A percentile compares a stretch with the other conserved stretches of the same genome.
Evolutionary conservation across 768 basidiomycete species (phyloP).

Genomic region (Fomitopsis pulvina): DNA sequence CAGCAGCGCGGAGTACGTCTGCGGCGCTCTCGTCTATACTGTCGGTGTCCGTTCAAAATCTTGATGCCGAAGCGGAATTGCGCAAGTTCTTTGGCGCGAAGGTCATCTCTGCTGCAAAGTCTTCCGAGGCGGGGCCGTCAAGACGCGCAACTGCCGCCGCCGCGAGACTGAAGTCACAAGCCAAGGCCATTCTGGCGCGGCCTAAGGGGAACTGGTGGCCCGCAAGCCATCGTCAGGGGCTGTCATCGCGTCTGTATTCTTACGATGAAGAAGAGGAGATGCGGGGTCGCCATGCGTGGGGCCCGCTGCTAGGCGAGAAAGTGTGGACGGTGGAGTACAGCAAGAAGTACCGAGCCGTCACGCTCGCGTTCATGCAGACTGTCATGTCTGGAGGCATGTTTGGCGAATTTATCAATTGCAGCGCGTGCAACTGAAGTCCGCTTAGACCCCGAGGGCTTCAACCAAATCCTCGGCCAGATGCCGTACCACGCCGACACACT

Average conservation of each 20-base stretch:
- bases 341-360: slow-evolving; percentile 76
- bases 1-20: slow-evolving; percentile 22
- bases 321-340: slow-evolving; percentile 91
- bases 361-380: slow-evolving; percentile 72
- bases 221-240: slow-evolving; percentile 60
- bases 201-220: slow-evolving; percentile 76
- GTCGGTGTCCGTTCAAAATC: slow-evolving; percentile 70
- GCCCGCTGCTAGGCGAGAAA: slow-evolving; percentile 50
- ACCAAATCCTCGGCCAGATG: slow-evolving; percentile 63
- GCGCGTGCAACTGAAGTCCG: background rate
- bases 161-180: slow-evolving; percentile 36
- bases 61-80: slow-evolving; percentile 88
- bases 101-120: slow-evolving; percentile 65
- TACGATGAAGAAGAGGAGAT: slow-evolving; percentile 46
- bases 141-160: slow-evolving; percentile 15
- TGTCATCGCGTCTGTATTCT: slow-evolving; percentile 54
- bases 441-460: slow-evolving; percentile 73
- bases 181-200: slow-evolving; percentile 69
- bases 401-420: background rate
- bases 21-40: slow-evolving; percentile 49
- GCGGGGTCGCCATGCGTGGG: slow-evolving; percentile 28
- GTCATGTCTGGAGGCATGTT: slow-evolving; percentile 75
- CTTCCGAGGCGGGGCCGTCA: slow-evolving; percentile 26
- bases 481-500: slow-evolving; percentile 95
- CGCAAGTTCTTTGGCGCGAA: slow-evolving; percentile 91